Evolutionary conservation across 2,329 filamentous ascomycete species (phyloP), one percentile per base, ranked within the genome.

Genomic region (Aspergillus brunneoviolaceus): DNA sequence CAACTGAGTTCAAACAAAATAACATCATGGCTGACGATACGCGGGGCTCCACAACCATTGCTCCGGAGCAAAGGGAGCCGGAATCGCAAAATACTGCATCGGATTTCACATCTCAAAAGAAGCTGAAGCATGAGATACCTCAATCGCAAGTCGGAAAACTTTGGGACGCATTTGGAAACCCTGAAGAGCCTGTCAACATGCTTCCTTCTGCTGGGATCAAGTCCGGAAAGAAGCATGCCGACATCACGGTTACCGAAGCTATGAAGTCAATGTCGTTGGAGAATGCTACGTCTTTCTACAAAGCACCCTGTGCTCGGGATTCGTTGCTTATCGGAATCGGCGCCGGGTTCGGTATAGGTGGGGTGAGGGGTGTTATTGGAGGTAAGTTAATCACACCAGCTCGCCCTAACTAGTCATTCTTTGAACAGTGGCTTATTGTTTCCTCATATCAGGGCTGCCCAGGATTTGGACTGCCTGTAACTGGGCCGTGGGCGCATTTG

Each of bases 281-380:
- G 42, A 87, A 91, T 55, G 64, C 73, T 49, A 65, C 69, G 48
- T 90, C 86, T 0, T 80, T 93, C 53, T 88, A 93, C 74, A 89
- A 89, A 75, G 85, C 87, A 59, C 94, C 94, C 0, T 98, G 95
- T 75, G 89, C 91, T 21, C 84, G 93, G 62, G 89, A 96, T 72
- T 89, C 91, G 2, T 81, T 96, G 56, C 79, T 98, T 67, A 87
- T 90, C 1, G 95, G 92, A 25, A 96, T 99, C 69, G 89, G 86
- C 1, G 84, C 86, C 2, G 95, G 91, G 3, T 90, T 92, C 63
- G 89, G 84, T 4, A 77, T 91, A 33, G 94, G 93, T 57, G 89
- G 87, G 60, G 70, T 93, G 57, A 85, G 89, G 64, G 89, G 88
- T 69, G 81, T 97, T 23, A 77, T 92, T 66, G 87, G 89, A 79